Conservation (phyloP, 169 alveolate species). For the Plasmodium vinckei region DNA sequence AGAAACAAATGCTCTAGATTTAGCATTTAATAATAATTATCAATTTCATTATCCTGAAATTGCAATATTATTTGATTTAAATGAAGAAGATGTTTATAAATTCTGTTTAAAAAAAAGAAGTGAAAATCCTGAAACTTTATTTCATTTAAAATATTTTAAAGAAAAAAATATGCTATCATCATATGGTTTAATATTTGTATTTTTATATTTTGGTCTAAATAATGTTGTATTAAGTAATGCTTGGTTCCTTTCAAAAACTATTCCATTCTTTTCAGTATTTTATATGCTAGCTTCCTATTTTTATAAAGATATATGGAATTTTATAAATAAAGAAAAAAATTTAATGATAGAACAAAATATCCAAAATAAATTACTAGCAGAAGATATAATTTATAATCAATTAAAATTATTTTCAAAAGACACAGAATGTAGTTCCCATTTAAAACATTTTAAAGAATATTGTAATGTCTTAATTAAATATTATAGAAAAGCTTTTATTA, state of each 20-base stretch:
- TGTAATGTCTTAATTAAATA: not conserved
- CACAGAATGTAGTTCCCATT: constrained; percentile 76
- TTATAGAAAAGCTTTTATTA: constrained; percentile 32
- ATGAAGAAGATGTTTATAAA: constrained; percentile 90
- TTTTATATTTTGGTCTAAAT: constrained; percentile 89
- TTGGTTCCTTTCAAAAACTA: constrained; percentile 90
- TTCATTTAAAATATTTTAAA: constrained; percentile 85
- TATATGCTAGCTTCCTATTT: constrained; percentile 91
- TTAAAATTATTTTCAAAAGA: constrained; percentile 80
- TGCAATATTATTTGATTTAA: constrained; percentile 86
- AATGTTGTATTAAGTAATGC: constrained; percentile 90
- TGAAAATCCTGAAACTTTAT: constrained; percentile 86
- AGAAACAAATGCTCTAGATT: constrained; percentile 88
- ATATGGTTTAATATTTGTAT: constrained; percentile 89
- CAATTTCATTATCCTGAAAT: constrained; percentile 91
- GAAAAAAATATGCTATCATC: constrained; percentile 86
- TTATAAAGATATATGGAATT: constrained; percentile 79
- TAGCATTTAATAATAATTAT: constrained; percentile 89
- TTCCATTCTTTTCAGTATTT: constrained; percentile 91
- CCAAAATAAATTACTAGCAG: constrained; percentile 86
- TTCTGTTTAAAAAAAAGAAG: constrained; percentile 89
- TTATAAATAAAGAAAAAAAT: constrained; percentile 84
- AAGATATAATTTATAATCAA: constrained; percentile 86
- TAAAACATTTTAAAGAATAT: constrained; percentile 73
- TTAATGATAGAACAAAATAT: constrained; percentile 83